Base-by-base conservation (phyloP, 225 moss, liverwort and hornwort species). In the Straminergon stramineum region DNA sequence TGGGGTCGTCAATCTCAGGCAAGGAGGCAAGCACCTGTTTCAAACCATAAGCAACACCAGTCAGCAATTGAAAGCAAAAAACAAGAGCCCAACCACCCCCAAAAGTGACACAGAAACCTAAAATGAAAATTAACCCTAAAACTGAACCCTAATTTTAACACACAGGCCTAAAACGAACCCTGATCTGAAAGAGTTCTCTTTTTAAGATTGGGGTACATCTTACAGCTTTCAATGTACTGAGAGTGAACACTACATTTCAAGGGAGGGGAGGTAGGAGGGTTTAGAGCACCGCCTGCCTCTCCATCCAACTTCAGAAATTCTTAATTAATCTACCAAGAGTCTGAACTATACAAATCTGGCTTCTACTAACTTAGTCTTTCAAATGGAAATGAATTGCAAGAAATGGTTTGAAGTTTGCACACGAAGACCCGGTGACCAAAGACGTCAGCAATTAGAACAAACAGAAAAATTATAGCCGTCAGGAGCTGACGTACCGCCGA, bases 1-100 rank as follows among this genome's bases (percentile, higher is more conserved):
- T 93, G 39, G 96, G 96, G 60, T 97, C 93, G 30, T 95, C 97
- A 60, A 98, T 95, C 88, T 98, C 98, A 24, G 98, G 98, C 39
- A 98, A 85, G 4, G 98, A 97, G 15, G 98, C 98, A 34, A 98
- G 94, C 62, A 98, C 96, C 94, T 94, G 91, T 20, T 13, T 45
- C 27, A 66, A 81, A 21, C 37, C 74, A 75, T 28, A 88, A 28
- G 28, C 41, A 68, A 45, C 39, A 74, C 26, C 17, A 23, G 13
- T 83, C 64, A 82, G 64, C 82, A 62, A 18, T 11, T 11, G 31
- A 32, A 41, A 23, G 48, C 48, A 48, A 13, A 69, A 30, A 20
- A 68, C 20, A 51, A 20, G 1, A 12, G 2, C 5, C 20, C 6
- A 5, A 82, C n/a, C n/a, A n/a, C n/a, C 7, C 9, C 9, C 12